Percentiles rank a stretch among this genome's conserved stretches.
Conservation (phyloP, 1,284 basidiomycete species). For the Apiotrichum montevideense region DNA sequence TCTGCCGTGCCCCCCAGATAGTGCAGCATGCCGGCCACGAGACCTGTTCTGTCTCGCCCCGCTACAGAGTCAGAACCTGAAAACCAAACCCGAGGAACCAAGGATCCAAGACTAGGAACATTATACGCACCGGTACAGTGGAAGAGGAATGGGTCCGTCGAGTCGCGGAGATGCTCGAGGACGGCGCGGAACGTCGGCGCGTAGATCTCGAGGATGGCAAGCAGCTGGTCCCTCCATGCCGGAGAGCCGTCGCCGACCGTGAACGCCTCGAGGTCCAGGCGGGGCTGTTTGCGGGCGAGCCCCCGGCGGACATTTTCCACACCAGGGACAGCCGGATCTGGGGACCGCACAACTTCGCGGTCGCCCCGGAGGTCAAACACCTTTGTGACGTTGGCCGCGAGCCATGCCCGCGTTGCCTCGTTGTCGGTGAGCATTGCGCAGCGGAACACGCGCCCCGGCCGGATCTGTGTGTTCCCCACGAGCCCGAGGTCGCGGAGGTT, state of each 20-base stretch:
- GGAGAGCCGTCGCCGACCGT: slow-evolving; percentile 5
- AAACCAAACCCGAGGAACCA: too few species aligned
- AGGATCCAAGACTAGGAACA: neutral
- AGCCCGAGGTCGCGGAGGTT: slow-evolving; percentile 15
- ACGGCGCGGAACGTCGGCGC: slow-evolving; percentile 3
- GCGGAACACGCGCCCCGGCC: slow-evolving; percentile 7
- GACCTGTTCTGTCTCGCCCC: slow-evolving; percentile 16
- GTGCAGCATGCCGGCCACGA: slow-evolving; percentile 12
- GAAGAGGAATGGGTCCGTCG: slow-evolving; percentile 8
- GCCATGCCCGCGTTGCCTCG: slow-evolving; percentile 2
- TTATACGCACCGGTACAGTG: slow-evolving; percentile 13
- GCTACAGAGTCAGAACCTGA: neutral
- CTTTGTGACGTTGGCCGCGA: neutral
- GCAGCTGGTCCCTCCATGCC: slow-evolving; percentile 10
- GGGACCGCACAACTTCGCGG: neutral
- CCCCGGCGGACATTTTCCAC: slow-evolving; percentile 4
- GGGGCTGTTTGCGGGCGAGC: neutral
- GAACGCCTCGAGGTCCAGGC: slow-evolving; percentile 5
- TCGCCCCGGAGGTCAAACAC: slow-evolving; percentile 13
- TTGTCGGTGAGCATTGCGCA: slow-evolving; percentile 2
- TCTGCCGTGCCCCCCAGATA: slow-evolving; percentile 9
- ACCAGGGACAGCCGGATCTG: slow-evolving; percentile 7
- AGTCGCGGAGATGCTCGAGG: slow-evolving; percentile 14
- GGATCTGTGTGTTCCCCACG: slow-evolving; percentile 3
- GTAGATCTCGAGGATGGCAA: slow-evolving; percentile 3